A percentile compares a stretch with the other conserved stretches of the same genome.
Evolutionary conservation across 148 eudicot genomes (phyloP).

Genomic region (Spergularia marina): DNA sequence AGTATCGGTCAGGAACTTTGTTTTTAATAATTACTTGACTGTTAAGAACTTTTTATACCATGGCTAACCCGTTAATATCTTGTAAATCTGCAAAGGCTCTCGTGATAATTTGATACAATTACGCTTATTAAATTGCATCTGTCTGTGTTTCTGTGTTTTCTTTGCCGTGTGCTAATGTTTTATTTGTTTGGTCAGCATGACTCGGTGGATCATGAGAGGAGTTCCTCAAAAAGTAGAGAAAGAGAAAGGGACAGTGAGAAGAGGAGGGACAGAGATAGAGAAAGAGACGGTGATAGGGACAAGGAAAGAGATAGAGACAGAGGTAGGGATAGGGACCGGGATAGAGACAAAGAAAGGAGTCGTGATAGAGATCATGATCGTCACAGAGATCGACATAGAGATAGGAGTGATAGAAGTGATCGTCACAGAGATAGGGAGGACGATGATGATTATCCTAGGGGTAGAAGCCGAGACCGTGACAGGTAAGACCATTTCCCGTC

Average conservation of each 20-base stretch:
- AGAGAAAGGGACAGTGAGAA: slow-evolving; percentile 38
- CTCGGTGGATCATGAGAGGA: slow-evolving; percentile 57
- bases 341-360: slow-evolving; percentile 26
- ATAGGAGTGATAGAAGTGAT: slow-evolving; percentile 61
- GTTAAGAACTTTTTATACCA: background rate
- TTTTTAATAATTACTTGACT: background rate
- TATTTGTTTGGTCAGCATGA: slow-evolving; percentile 37
- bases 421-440: slow-evolving; percentile 51
- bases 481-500: slow-evolving; percentile 34
- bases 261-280: slow-evolving; percentile 37
- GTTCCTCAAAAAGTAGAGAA: slow-evolving; percentile 55
- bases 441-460: slow-evolving; percentile 51
- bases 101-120: background rate
- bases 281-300: slow-evolving; percentile 36
- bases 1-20: background rate
- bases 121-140: background rate
- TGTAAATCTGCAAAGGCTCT: background rate
- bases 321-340: slow-evolving; percentile 36
- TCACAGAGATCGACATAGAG: slow-evolving; percentile 58
- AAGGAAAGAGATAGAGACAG: slow-evolving; percentile 42
- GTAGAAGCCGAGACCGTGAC: slow-evolving; percentile 69
- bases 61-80: background rate
- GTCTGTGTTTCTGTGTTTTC: background rate
- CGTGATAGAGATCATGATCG: slow-evolving; percentile 42
- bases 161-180: background rate